Conservation (phyloP, 2,329 filamentous ascomycete genomes). For the Phaeoacremonium minimum region DNA sequence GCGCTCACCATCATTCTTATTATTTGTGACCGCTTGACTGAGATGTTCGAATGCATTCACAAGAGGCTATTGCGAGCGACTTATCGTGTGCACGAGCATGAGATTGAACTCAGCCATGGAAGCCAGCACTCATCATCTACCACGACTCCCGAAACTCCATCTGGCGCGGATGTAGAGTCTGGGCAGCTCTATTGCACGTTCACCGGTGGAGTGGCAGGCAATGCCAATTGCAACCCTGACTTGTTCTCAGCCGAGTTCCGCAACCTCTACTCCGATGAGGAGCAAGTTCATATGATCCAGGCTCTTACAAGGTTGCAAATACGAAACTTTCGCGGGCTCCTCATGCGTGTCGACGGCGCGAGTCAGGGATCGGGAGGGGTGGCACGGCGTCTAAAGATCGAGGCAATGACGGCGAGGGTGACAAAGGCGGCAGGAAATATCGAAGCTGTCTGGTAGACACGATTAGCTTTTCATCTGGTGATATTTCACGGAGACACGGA, state of each 20-base stretch:
- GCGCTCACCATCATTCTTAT: slow-evolving; percentile 18
- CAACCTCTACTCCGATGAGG: slow-evolving; percentile 19
- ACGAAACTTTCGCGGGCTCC: slow-evolving; percentile 16
- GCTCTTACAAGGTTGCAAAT: slow-evolving; percentile 19
- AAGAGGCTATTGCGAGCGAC: slow-evolving; percentile 11
- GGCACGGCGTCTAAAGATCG: slow-evolving; percentile 12
- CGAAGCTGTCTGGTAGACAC: slow-evolving; percentile 5
- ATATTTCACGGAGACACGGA: too few species aligned
- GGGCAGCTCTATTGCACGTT: slow-evolving; percentile 1
- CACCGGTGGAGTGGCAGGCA: slow-evolving; percentile 3
- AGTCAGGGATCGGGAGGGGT: slow-evolving; percentile 5
- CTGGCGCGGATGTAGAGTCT: neutral
- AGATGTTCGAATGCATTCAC: slow-evolving; percentile 22
- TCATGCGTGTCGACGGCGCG: slow-evolving; percentile 9
- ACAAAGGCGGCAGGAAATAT: slow-evolving; percentile 9
- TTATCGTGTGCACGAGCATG: neutral
- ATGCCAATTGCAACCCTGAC: slow-evolving; percentile 14
- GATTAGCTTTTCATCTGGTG: too few species aligned
- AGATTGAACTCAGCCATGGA: neutral
- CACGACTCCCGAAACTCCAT: slow-evolving; percentile 1
- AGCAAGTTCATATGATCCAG: slow-evolving; percentile 22
- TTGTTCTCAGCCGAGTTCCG: slow-evolving; percentile 19
- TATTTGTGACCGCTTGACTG: slow-evolving; percentile 19
- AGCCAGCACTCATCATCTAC: slow-evolving; percentile 3
- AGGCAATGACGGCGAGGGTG: slow-evolving; percentile 10